These are phyloP conservation scores for Cornus controversa DNA, from an alignment of 148 eudicot genomes.

Conservation along the genomic window DNA sequence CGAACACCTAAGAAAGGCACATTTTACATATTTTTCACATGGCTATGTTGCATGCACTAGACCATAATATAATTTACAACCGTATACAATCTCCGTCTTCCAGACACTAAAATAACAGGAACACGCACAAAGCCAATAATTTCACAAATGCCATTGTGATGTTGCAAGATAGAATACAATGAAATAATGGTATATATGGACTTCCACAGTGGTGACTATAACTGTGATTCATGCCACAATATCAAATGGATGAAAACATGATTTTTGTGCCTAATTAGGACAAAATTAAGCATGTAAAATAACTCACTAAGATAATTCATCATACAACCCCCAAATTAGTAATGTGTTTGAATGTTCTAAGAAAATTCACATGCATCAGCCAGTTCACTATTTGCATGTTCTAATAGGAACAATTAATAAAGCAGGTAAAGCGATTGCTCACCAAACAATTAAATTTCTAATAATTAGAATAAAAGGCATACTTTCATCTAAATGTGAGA, in stretches of 20 bases:
- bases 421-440: too few species aligned
- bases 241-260: not conserved
- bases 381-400: not conserved
- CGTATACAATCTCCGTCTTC: not conserved
- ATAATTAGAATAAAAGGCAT: not conserved
- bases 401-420: not conserved
- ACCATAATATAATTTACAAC: not conserved
- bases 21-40: too few species aligned
- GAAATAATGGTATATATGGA: not conserved
- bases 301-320: too few species aligned
- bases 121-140: not conserved
- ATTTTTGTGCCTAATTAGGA: too few species aligned
- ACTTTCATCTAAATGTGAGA: conserved; percentile 4
- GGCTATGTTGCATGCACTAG: too few species aligned
- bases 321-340: too few species aligned
- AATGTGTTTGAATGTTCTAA: too few species aligned
- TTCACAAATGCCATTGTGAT: not conserved
- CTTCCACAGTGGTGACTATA: too few species aligned
- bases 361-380: too few species aligned
- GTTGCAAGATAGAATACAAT: not conserved
- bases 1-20: too few species aligned
- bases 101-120: not conserved
- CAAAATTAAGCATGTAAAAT: too few species aligned
- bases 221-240: not conserved
- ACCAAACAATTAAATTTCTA: not conserved